Base-by-base conservation (phyloP, 768 basidiomycete genomes). In the Boletus edulis region DNA sequence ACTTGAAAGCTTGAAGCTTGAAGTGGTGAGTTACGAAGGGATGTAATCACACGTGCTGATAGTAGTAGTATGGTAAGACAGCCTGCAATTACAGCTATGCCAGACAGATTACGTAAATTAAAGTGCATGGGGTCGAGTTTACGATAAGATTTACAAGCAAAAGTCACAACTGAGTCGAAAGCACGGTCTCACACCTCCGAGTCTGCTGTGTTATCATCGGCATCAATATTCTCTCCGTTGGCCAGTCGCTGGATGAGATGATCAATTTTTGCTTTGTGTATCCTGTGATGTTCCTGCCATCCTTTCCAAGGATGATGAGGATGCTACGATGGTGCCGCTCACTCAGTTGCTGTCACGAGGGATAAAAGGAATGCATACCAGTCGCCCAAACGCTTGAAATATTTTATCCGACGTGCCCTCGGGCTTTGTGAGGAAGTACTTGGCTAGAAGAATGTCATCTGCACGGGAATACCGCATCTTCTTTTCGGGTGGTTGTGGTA, bases 281-380 rank as follows among this genome's bases (percentile, higher is more conserved):
- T 91, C 41, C 91, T 82, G 67, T 92, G 86, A 67, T 93, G 91
- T 63, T 94, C 91, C 69, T 94, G 91, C 91, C 91, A 94, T 14
- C 91, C 91, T 68, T 94, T 94, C 91, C 91, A 94, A 3, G 91
- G 91, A 74, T 94, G 91, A 66, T 92, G 89, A 2, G 90, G 83
- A 69, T 92, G 80, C 91, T 94, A 62, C 17, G 57, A 52, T n/a
- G 50, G 46, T 48, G 20, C 7, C 41, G 20, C 24, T 63, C 18
- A 53, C 20, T 17, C 3, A 51, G 17, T 11, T 24, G 5, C 4
- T 52, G 43, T 52, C 24, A 20, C n/a, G 44, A 42, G 22, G 15
- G 12, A 9, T 44, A 47, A 20, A 38, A 55, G 18, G 24, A 42
- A 49, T 37, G 67, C 82, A 57, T 59, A 91, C 91, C 74, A 76